These are phyloP conservation scores for Zasmidium citrigriseum DNA, from an alignment of 2,329 filamentous ascomycete genomes.

Conservation along the genomic window DNA sequence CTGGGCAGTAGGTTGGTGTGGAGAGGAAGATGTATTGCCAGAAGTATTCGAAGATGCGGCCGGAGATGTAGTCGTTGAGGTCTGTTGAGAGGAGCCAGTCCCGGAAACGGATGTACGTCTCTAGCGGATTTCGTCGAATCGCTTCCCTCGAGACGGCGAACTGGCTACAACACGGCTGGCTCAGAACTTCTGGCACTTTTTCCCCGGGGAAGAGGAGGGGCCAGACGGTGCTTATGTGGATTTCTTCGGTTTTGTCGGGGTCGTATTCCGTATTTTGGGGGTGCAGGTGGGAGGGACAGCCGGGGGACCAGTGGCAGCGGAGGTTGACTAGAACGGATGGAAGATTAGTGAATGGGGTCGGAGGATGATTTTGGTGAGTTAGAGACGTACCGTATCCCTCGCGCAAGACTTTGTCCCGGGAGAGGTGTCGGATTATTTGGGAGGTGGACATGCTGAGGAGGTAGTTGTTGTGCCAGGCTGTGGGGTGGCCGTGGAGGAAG, in stretches of 20 bases:
- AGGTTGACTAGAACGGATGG: no score
- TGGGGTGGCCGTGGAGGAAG: conserved; percentile 63
- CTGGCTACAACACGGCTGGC: conserved; percentile 65
- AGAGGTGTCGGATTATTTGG: conserved; percentile 48
- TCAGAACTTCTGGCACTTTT: conserved; percentile 51
- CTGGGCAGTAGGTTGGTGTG: conserved; percentile 49
- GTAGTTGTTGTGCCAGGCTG: conserved; percentile 60
- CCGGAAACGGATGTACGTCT: conserved; percentile 58
- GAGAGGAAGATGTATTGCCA: conserved; percentile 65
- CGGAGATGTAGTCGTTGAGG: conserved; percentile 56
- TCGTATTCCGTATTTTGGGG: conserved; percentile 42
- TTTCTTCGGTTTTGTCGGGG: conserved; percentile 45
- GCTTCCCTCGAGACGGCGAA: conserved; percentile 62
- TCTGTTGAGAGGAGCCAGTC: conserved; percentile 61
- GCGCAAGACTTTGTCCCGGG: conserved; percentile 46
- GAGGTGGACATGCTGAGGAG: conserved; percentile 46
- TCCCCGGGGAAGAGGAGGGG: conserved; percentile 49
- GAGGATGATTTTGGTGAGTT: no score
- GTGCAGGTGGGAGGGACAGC: conserved; percentile 57
- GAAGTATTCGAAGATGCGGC: conserved; percentile 64
- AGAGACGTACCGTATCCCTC: no score
- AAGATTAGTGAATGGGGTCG: no score
- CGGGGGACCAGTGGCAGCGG: conserved; percentile 56
- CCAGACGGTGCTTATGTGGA: conserved; percentile 47
- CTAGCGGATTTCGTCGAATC: conserved; percentile 54